Percentiles rank a stretch among this genome's conserved stretches.
Conservation (phyloP, 305 asterid genomes). For the Rubia tinctorum region DNA sequence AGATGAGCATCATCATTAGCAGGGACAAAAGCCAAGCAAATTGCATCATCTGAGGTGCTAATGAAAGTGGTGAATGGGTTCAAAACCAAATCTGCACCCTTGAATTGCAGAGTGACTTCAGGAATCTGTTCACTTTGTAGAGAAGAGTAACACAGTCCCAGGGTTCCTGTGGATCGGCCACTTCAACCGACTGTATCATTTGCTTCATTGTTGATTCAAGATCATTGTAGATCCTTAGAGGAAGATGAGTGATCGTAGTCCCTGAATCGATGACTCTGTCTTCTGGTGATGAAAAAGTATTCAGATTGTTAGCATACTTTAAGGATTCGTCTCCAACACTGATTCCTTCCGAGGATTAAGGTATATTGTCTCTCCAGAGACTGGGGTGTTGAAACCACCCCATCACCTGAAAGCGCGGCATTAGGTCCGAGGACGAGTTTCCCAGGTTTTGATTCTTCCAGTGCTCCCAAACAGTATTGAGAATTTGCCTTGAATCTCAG, state of each 20-base stretch:
- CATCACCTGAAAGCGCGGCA: conserved; percentile 29
- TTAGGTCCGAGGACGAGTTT: conserved; percentile 37
- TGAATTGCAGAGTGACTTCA: conserved; percentile 26
- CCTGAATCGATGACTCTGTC: conserved; percentile 52
- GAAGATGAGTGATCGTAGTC: conserved; percentile 37
- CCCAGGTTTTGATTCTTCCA: conserved; percentile 22
- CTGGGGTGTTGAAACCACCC: conserved; percentile 47
- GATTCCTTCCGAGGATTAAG: conserved; percentile 39
- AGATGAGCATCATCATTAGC: conserved; percentile 11
- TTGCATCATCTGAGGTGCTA: not conserved
- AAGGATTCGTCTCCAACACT: conserved; percentile 31
- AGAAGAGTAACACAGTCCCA: conserved; percentile 30
- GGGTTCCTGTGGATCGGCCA: conserved; percentile 16
- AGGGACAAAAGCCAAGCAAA: conserved; percentile 37
- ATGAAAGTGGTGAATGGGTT: conserved; percentile 23
- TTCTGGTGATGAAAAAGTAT: conserved; percentile 6
- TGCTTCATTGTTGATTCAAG: conserved; percentile 20
- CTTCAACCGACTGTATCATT: conserved; percentile 14
- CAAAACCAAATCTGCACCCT: conserved; percentile 42
- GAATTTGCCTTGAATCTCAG: conserved; percentile 26
- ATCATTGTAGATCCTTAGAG: conserved; percentile 14
- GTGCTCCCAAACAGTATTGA: conserved; percentile 44
- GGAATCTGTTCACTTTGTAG: conserved; percentile 20
- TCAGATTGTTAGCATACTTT: not conserved
- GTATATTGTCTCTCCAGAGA: conserved; percentile 21